Conservation (phyloP, 768 basidiomycete species). For the Mycena galopus region DNA sequence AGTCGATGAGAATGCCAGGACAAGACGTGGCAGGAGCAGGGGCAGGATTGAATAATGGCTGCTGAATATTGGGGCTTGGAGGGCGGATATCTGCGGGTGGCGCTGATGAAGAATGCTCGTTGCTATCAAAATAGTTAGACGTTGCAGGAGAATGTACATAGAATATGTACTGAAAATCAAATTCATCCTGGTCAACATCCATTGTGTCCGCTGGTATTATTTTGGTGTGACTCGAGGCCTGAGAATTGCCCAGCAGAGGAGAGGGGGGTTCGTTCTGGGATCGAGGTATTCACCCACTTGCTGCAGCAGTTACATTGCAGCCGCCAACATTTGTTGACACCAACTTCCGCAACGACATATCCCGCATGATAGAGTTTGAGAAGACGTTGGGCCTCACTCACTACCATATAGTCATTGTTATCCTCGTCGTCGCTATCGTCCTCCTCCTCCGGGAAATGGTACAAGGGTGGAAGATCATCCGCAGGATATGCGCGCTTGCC, state of each 20-base stretch:
- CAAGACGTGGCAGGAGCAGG: not conserved
- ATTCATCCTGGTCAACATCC: too few species aligned
- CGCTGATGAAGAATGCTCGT: not conserved
- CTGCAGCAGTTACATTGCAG: not conserved
- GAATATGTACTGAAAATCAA: too few species aligned
- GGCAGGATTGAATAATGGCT: not conserved
- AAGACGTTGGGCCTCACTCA: too few species aligned
- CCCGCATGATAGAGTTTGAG: not conserved
- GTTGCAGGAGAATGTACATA: too few species aligned
- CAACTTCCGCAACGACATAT: not conserved
- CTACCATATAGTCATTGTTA: not conserved
- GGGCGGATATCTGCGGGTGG: too few species aligned
- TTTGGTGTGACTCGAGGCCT: not conserved
- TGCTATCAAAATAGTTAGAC: too few species aligned
- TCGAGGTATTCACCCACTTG: not conserved
- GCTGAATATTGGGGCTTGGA: not conserved
- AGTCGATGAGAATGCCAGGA: not conserved
- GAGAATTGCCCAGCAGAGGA: not conserved
- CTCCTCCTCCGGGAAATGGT: not conserved
- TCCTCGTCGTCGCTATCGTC: conserved; percentile 2
- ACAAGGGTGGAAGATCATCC: not conserved
- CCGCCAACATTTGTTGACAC: not conserved
- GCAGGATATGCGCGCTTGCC: not conserved
- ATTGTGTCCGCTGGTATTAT: not conserved
- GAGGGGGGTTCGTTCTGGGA: not conserved